Evolutionary conservation across 495 filamentous ascomycete genomes (phyloP).

Genomic region (Hapsidospora chrysogenum): DNA sequence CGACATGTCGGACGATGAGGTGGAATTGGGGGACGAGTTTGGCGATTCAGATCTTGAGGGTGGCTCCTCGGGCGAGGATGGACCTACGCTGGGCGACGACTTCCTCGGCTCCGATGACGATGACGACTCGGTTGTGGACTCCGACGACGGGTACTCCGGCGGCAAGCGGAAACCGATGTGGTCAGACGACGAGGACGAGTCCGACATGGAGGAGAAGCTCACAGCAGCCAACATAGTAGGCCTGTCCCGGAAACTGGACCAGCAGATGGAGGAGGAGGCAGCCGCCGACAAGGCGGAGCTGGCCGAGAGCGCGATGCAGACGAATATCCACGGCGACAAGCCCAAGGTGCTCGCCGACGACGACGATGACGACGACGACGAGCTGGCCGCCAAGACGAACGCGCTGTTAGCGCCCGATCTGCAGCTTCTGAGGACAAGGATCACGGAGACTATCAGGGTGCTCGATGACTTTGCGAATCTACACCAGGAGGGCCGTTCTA

Average conservation of each 20-base stretch:
- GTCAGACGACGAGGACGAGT: constrained; percentile 87
- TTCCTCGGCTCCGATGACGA: constrained; percentile 31
- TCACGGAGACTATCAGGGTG: constrained; percentile 85
- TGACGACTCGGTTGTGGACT: constrained; percentile 56
- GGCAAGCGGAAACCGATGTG: constrained; percentile 58
- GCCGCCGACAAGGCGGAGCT: constrained; percentile 66
- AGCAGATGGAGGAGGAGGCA: constrained; percentile 47
- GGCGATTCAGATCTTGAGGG: constrained; percentile 40
- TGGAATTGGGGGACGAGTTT: constrained; percentile 24
- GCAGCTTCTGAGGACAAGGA: constrained; percentile 74
- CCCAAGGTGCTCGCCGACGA: constrained; percentile 54
- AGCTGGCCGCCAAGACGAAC: constrained; percentile 25
- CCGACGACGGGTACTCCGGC: constrained; percentile 47
- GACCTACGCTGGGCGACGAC: constrained; percentile 30
- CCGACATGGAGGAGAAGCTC: constrained; percentile 75
- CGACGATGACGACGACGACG: constrained; percentile 26
- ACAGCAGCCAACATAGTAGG: constrained; percentile 95
- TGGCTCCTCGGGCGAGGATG: constrained; percentile 27
- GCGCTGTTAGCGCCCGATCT: constrained; percentile 65
- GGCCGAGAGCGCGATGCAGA: constrained; percentile 79
- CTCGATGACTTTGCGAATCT: constrained; percentile 74
- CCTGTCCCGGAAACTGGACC: constrained; percentile 65
- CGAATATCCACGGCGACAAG: constrained; percentile 77
- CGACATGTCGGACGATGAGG: constrained; percentile 32
- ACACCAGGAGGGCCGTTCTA: constrained; percentile 56